Evolutionary conservation across 148 eudicot species (phyloP), one percentile per base, ranked within the genome.

Genomic region (Dysphania ambrosioides): DNA sequence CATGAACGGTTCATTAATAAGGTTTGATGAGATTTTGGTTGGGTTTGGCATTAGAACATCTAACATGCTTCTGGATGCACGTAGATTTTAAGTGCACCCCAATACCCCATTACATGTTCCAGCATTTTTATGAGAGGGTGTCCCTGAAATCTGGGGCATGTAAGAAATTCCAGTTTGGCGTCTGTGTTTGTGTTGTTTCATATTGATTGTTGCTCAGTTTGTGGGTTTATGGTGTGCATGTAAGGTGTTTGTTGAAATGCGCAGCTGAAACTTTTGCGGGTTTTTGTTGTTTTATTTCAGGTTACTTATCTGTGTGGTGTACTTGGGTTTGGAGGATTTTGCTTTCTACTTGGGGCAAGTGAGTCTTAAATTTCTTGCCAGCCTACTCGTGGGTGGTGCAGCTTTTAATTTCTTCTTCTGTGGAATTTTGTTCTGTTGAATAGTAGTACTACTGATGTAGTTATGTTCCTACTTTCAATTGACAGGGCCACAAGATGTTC

Each of bases 321-420:
- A 63, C 83, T 95, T 73, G 93, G 96, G n/a, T 95, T 95, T 75
- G 98, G 98, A 34, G 91, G 89, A 77, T 90, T 95, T 81, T 95
- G 98, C 92, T 95, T 90, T 77, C 78, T 95, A 62, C 81, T 90
- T 83, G 99, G 99, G 62, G 99, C 99, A 85, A 92, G 99, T 95
- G 76, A 88, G 98, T 88, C 61, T 67, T 30, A 2, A 29, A n/a
- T 77, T 59, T 63, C 57, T 40, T 35, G 51, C 24, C n/a, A 31
- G n/a, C 27, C 30, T 10, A 51, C 75, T 13, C 18, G 0, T 41
- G 59, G 31, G 64, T 60, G 60, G 55, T 29, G 7, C 26, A 38
- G 63, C 19, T 32, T 53, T 69, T 59, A 26, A 9, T 67, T 31
- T 34, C 4, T 59, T 66, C 27, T 62, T 58, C 38, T 5, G 31